Evolutionary conservation across 1,139 yeast genomes (phyloP).

Genomic region (Debaryomyces robertsiae): DNA sequence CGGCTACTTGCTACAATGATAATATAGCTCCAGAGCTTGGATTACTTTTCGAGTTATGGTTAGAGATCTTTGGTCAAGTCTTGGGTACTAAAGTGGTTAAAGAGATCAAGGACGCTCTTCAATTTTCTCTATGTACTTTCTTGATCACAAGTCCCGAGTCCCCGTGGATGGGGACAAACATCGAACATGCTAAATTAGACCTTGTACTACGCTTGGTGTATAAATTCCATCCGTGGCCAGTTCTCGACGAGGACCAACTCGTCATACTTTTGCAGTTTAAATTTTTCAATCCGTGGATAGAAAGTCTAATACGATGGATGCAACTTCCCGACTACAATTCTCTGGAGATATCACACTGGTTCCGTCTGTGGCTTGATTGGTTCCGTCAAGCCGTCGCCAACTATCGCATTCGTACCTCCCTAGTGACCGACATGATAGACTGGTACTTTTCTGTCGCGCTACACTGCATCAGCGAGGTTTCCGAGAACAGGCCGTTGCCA

Average conservation of each 20-base stretch:
- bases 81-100: not conserved
- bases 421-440: slow-evolving; percentile 15
- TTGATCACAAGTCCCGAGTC: slow-evolving; percentile 1
- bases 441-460: slow-evolving; percentile 33
- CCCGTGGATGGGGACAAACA: slow-evolving; percentile 8
- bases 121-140: slow-evolving; percentile 9
- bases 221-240: slow-evolving; percentile 6
- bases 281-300: slow-evolving; percentile 34
- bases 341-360: slow-evolving; percentile 15
- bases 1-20: slow-evolving; percentile 1
- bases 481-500: not conserved
- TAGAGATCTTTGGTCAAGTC: slow-evolving; percentile 8
- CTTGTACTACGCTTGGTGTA: slow-evolving; percentile 7
- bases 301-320: slow-evolving; percentile 9
- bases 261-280: slow-evolving; percentile 29
- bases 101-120: slow-evolving; percentile 3
- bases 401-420: not conserved
- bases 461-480: slow-evolving; percentile 12
- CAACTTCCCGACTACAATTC: slow-evolving; percentile 3
- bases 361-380: slow-evolving; percentile 18
- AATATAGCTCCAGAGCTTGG: slow-evolving; percentile 9
- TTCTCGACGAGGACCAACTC: slow-evolving; percentile 8
- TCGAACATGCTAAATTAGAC: slow-evolving; percentile 9
- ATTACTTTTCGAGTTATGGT: slow-evolving; percentile 11
- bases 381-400: slow-evolving; percentile 9